Base-by-base conservation (phyloP, 1,284 basidiomycete genomes). In the Malassezia restricta region DNA sequence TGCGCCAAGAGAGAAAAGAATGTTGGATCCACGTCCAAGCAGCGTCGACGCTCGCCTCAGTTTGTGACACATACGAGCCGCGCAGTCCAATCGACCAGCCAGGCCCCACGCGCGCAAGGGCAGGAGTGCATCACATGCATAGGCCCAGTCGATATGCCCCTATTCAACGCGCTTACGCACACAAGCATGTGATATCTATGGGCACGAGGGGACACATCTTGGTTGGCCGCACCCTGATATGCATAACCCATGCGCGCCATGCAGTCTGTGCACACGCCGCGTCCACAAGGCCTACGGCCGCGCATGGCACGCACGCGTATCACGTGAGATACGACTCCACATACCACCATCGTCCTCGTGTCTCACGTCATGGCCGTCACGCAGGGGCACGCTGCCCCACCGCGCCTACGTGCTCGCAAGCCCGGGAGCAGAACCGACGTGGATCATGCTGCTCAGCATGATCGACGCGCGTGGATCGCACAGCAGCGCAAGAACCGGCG, bases 401-500 rank as follows among this genome's bases (percentile, higher is more conserved):
- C 20, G 20, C 20, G 20, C 20, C 20, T 24, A 4, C 20, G 20
- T 24, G 20, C 20, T 4, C 20, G 20, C 20, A 24, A 24, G 20
- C 20, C 20, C 4, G 20, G 20, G 20, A 24, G 20, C 20, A 2
- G 20, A 24, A 24, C 29, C 3, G 52, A 49, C 3, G 47, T 47
- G 0, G 52, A 54, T 12, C 31, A 37, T 17, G 43, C 39, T 3
- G 53, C 33, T 7, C 53, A 42, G 31, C 31, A 30, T 15, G 38
- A 49, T 29, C 53, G 53, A 2, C 27, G 14, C 15, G 43, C 42
- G 9, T 12, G 39, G 8, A 32, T 50, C 37, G 28, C 24, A 4
- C 29, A 29, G 39, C 53, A 48, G 11, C 42, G 48, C n/a, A 47
- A 47, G n/a, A 37, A 43, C 5, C 47, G 53, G n/a, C 47, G 53